Conservation (phyloP, 805 yeast species). For the Komagataella ulmi region DNA sequence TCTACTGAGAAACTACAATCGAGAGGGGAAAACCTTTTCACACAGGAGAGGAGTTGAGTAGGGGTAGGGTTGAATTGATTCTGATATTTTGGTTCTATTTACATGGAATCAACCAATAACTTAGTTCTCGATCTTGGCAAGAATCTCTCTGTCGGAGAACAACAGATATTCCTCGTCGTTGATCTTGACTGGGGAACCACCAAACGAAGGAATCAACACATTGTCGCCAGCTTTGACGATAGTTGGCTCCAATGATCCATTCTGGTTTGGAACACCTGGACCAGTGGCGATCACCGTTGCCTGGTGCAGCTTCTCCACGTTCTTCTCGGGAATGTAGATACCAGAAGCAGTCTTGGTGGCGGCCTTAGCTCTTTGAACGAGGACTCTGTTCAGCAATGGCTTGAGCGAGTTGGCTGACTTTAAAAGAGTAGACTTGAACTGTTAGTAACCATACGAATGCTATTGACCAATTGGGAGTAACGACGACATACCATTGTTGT, state of each 20-base stretch:
- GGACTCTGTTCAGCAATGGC: conserved; percentile 91
- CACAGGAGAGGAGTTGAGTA: neutral
- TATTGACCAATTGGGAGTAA: neutral
- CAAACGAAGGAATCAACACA: conserved; percentile 88
- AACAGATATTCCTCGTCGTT: conserved; percentile 53
- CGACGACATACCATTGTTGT: neutral
- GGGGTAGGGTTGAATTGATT: neutral
- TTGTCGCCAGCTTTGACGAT: conserved; percentile 83
- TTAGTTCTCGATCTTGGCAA: conserved; percentile 77
- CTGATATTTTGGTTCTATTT: conserved; percentile 3
- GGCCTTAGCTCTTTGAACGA: conserved; percentile 90
- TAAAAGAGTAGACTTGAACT: conserved; percentile 38
- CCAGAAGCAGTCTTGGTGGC: conserved; percentile 88
- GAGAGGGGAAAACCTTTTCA: neutral
- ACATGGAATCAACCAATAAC: conserved; percentile 6
- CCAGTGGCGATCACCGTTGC: conserved; percentile 92
- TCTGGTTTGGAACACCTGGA: conserved; percentile 72
- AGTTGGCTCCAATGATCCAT: conserved; percentile 62
- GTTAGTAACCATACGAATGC: neutral
- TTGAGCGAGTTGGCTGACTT: conserved; percentile 79
- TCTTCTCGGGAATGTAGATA: conserved; percentile 88
- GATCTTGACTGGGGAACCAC: conserved; percentile 82
- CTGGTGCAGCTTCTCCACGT: conserved; percentile 86
- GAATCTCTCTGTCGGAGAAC: conserved; percentile 88
- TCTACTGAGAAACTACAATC: neutral